Evolutionary conservation across 257 asterid genomes (phyloP), one percentile per base, ranked within the genome.

Genomic region (Solanum peruvianum): DNA sequence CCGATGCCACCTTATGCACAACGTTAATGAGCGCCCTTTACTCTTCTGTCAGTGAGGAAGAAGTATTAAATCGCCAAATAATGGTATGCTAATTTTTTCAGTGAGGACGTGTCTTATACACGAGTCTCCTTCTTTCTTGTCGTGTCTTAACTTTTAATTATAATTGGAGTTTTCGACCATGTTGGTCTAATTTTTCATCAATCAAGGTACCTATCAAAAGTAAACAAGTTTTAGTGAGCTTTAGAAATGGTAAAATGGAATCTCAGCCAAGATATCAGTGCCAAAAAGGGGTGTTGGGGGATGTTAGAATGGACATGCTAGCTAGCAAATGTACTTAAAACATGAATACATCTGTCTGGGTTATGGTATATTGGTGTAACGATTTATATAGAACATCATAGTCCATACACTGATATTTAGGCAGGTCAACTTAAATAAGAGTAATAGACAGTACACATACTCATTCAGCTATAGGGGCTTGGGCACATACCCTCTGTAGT

Each of bases 1-100:
- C 98, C 14, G 99, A 97, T 92, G 96, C 96, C 83, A 97, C 96
- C 21, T 87, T 94, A 92, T 94, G 98, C 91, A 91, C 99, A 70
- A 89, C 97, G 21, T 90, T 97, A 92, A 92, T 90, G 86, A 96
- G 99, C 85, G 96, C 99, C 78, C 93, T 97, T 71, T 97, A 93
- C 93, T 91, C 98, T 35, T 93, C 98, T 66, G 93, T 95, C 76
- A 91, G 91, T 13, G 99, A 95, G 90, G 98, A 95, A 90, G 98
- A 94, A 75, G 94, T 95, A 81, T 91, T 91, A 86, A 94, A 90
- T 71, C 97, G 98, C 81, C 92, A 95, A 87, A 89, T 97, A 88
- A 94, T 95, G 98, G 99, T 97, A 93, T 80, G 82, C 52, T 88
- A 87, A 83, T 85, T 52, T 76, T 85, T 77, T 33, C 29, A 27